Evolutionary conservation across 441 rosid genomes (phyloP).

Genomic region (Croton setiger): DNA sequence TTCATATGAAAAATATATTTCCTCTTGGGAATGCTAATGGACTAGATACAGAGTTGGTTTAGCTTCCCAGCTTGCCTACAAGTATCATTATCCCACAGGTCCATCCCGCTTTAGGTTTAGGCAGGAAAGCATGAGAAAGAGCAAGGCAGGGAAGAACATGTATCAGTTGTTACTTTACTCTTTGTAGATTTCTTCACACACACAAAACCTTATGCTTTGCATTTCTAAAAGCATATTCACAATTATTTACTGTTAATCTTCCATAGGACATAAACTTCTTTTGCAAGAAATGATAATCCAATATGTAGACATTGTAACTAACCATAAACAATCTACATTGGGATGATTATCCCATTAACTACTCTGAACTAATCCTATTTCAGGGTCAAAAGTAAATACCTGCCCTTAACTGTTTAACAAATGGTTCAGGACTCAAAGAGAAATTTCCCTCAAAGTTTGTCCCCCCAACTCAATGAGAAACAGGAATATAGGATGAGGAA

Average conservation of each 20-base stretch:
- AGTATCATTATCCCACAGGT: not conserved
- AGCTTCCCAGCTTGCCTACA: not conserved
- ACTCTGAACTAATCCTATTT: not conserved
- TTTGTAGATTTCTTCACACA: not conserved
- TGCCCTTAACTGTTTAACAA: not conserved
- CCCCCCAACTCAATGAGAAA: not conserved
- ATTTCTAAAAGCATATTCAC: not conserved
- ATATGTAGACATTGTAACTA: not conserved
- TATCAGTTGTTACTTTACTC: not conserved
- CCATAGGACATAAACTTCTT: not conserved
- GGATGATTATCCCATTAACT: not conserved
- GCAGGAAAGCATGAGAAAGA: not conserved
- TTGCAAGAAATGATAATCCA: not conserved
- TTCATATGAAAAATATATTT: not conserved
- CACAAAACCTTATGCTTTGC: not conserved
- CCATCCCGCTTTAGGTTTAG: not conserved
- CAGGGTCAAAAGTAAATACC: not conserved
- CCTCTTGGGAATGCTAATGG: not conserved
- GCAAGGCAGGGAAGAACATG: not conserved
- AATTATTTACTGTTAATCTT: not conserved
- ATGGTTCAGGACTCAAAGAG: too few species aligned
- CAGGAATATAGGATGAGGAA: not conserved
- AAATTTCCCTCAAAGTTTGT: not conserved
- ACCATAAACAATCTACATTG: not conserved
- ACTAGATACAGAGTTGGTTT: not conserved